Base-by-base conservation (phyloP, 2,329 filamentous ascomycete species). In the Colletotrichum eremochloae region DNA sequence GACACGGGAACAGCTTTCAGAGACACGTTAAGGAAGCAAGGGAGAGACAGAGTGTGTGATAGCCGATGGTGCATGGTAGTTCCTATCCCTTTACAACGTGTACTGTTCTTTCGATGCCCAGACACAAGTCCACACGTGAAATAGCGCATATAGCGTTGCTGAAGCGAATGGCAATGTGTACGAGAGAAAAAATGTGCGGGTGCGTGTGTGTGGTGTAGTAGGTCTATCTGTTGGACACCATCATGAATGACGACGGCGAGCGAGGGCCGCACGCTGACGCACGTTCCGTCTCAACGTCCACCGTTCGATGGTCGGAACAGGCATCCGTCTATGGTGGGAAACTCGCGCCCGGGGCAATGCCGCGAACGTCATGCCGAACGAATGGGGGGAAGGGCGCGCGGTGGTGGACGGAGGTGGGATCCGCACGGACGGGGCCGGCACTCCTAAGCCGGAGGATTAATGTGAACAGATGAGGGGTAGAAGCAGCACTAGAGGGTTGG, bases 341-440 rank as follows among this genome's bases (percentile, higher is more conserved):
- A 14, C 31, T n/a, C 20, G 29, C 3, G 29, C 58, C 18, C 42
- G 11, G 38, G 18, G n/a, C 8, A 24, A 36, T 46, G 46, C 31
- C 58, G 29, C 14, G 12, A 46, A 12, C 36, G 61, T 38, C 33
- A 52, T 53, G 9, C 29, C 18, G 46, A 24, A 20, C 4, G 14
- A 20, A 20, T 40, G 8, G 38, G 33, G 8, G 0, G 6, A 5
- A 24, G 33, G 8, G 1, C 6, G 18, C 42, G 36, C 6, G 36
- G 18, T 33, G 36, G 36, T 24, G 9, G 36, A 42, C 36, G 38
- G 24, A 33, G 57, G 40, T 11, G 57, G 6, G 6, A 31, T 53
- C 29, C 29, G 69, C 69, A 72, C 69, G 64, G 69, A 71, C 69
- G 65, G 69, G 29, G 44, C 69, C 69, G 69, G 65, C 65, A 36